phyloP scores from a whole-genome alignment of 306 rosid species.

The Vigna radiata region DNA sequence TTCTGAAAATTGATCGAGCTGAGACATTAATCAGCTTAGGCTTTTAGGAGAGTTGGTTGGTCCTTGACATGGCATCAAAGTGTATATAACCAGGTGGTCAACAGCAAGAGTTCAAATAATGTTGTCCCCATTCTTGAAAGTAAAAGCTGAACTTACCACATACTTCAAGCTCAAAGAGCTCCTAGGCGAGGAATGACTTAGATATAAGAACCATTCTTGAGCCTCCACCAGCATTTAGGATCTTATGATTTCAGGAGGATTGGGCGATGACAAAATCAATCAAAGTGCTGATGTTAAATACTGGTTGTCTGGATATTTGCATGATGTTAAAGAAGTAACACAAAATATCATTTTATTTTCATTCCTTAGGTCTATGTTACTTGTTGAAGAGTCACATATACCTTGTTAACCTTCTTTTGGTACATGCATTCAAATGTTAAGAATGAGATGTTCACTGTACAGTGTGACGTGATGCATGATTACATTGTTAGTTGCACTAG shows the following conservation, averaged over 20 bases:
- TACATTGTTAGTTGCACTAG: slow-evolving; percentile 11
- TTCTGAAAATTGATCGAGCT: neutral
- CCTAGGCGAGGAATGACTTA: too few relatives aligned
- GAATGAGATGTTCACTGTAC: slow-evolving; percentile 21
- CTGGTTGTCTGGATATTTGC: neutral
- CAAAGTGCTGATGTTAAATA: slow-evolving; percentile 1
- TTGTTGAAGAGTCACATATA: neutral
- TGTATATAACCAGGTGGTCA: too few relatives aligned
- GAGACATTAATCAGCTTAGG: neutral
- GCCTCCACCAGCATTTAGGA: too few relatives aligned
- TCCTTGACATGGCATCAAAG: too few relatives aligned
- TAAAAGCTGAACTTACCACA: too few relatives aligned
- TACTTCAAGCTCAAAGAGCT: too few relatives aligned
- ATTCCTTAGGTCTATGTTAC: neutral
- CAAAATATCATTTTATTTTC: neutral
- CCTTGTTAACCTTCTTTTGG: neutral
- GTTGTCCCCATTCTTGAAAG: too few relatives aligned
- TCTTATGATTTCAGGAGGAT: too few relatives aligned
- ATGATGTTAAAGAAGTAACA: slow-evolving; percentile 19
- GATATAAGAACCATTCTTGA: too few relatives aligned
- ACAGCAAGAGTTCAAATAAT: too few relatives aligned
- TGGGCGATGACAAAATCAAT: neutral
- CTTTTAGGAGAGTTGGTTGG: neutral
- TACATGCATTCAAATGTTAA: slow-evolving; percentile 9
- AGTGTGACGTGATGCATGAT: slow-evolving; percentile 25